Percentiles rank a stretch among this genome's conserved stretches.
Evolutionary conservation across 2,329 filamentous ascomycete genomes (phyloP).

Genomic region (Cordyceps cateniannulata): DNA sequence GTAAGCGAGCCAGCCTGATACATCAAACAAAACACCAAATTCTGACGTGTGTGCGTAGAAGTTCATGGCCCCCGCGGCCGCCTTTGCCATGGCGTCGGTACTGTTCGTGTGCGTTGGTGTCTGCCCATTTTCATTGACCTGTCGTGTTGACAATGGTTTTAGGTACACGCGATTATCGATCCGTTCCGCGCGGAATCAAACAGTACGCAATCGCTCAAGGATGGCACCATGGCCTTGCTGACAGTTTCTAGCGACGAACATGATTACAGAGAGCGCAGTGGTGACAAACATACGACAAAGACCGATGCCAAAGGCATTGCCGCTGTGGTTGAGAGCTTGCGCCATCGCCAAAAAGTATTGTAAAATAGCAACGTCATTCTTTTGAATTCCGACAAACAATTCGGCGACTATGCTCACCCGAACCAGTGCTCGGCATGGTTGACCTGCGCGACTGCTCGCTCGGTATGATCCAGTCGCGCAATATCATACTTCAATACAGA

Average conservation of each 20-base stretch:
- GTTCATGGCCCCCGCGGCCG: conserved; percentile 43
- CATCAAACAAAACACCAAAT: neutral
- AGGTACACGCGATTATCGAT: conserved; percentile 39
- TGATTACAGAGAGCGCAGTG: neutral
- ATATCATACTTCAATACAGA: neutral
- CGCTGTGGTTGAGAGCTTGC: neutral
- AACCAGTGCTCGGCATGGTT: neutral
- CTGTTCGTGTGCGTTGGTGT: conserved; percentile 44
- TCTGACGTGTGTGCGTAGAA: conserved; percentile 24
- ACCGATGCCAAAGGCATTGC: neutral
- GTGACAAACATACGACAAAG: neutral
- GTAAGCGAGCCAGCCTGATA: neutral
- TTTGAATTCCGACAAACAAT: neutral
- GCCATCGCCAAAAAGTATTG: too few relatives aligned
- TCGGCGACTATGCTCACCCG: too few relatives aligned
- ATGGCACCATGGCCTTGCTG: neutral
- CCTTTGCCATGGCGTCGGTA: conserved; percentile 47
- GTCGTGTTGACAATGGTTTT: neutral
- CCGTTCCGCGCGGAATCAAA: conserved; percentile 29
- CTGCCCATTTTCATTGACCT: too few relatives aligned
- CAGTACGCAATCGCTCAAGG: conserved; percentile 18
- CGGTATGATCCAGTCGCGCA: neutral
- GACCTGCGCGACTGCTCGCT: neutral
- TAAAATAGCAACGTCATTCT: too few relatives aligned
- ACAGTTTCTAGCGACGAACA: neutral